A percentile compares a stretch with the other conserved stretches of the same genome.
phyloP scores from a whole-genome alignment of 2,329 filamentous ascomycete genomes.

The Microdochium trichocladiopsis region DNA sequence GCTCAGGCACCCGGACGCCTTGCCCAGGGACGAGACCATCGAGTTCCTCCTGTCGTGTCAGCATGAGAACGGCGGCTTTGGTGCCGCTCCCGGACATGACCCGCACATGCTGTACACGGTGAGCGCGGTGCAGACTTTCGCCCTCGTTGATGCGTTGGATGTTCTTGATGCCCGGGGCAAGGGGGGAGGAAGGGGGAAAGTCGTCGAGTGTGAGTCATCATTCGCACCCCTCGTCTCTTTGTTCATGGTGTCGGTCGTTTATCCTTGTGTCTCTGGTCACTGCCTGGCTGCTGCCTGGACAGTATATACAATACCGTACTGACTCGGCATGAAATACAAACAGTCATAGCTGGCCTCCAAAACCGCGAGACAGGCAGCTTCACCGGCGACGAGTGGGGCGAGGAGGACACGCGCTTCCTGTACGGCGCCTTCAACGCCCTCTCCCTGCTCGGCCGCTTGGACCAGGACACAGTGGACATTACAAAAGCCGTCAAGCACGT shows the following conservation, averaged over 20 bases:
- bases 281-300: not conserved
- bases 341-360: slow-evolving; percentile 76
- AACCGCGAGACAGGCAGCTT: slow-evolving; percentile 79
- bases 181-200: slow-evolving; percentile 53
- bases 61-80: slow-evolving; percentile 77
- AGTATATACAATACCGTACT: too few relatives aligned
- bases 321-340: too few relatives aligned
- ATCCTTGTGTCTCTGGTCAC: too few relatives aligned
- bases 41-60: slow-evolving; percentile 95
- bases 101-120: slow-evolving; percentile 94
- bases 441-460: slow-evolving; percentile 69
- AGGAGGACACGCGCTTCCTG: slow-evolving; percentile 90
- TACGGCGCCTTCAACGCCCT: slow-evolving; percentile 86
- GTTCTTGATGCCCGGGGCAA: slow-evolving; percentile 68
- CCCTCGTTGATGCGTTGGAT: slow-evolving; percentile 75
- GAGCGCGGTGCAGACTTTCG: slow-evolving; percentile 89
- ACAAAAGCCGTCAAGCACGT: slow-evolving; percentile 75
- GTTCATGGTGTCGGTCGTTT: too few relatives aligned
- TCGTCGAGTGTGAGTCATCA: slow-evolving; percentile 66
- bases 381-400: slow-evolving; percentile 91
- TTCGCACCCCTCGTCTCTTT: not conserved
- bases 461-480: slow-evolving; percentile 59
- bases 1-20: slow-evolving; percentile 70
- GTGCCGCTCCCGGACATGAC: slow-evolving; percentile 89
- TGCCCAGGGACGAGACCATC: slow-evolving; percentile 75